Evolutionary conservation across 805 yeast genomes (phyloP).

Genomic region (Candida takata): DNA sequence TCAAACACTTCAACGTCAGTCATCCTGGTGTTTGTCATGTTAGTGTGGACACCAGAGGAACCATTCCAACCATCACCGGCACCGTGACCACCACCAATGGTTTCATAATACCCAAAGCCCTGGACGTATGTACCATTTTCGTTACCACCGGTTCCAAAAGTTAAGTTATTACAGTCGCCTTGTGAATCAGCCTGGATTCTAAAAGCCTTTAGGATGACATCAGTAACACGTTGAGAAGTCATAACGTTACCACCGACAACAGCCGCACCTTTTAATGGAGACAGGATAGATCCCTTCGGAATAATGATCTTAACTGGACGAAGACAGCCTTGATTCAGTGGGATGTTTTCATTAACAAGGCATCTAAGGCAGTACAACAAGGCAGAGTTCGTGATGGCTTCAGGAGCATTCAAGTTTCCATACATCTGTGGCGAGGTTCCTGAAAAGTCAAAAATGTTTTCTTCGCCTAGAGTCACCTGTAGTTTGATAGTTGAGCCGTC

Average conservation of each 20-base stretch:
- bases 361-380: constrained; percentile 82
- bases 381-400: constrained; percentile 84
- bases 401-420: constrained; percentile 90
- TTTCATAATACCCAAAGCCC: constrained; percentile 89
- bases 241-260: constrained; percentile 94
- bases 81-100: constrained; percentile 94
- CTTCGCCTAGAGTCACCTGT: constrained; percentile 41
- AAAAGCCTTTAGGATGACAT: constrained; percentile 81
- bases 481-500: constrained; percentile 70
- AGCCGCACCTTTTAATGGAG: constrained; percentile 82
- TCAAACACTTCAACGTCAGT: constrained; percentile 90
- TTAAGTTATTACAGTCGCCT: constrained; percentile 91
- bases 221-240: constrained; percentile 90
- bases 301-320: constrained; percentile 64
- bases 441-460: constrained; percentile 72
- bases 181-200: constrained; percentile 91
- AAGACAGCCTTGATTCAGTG: constrained; percentile 90
- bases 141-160: constrained; percentile 78
- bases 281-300: constrained; percentile 56
- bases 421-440: constrained; percentile 86
- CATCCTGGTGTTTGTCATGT: constrained; percentile 89
- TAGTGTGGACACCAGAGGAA: constrained; percentile 84
- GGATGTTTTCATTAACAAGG: constrained; percentile 79
- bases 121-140: constrained; percentile 39
- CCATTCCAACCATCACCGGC: constrained; percentile 88